A percentile compares a stretch with the other conserved stretches of the same genome.
These are phyloP conservation scores for Phytophthora constricta DNA, from an alignment of 352 stramenopile species.

Conservation along the genomic window DNA sequence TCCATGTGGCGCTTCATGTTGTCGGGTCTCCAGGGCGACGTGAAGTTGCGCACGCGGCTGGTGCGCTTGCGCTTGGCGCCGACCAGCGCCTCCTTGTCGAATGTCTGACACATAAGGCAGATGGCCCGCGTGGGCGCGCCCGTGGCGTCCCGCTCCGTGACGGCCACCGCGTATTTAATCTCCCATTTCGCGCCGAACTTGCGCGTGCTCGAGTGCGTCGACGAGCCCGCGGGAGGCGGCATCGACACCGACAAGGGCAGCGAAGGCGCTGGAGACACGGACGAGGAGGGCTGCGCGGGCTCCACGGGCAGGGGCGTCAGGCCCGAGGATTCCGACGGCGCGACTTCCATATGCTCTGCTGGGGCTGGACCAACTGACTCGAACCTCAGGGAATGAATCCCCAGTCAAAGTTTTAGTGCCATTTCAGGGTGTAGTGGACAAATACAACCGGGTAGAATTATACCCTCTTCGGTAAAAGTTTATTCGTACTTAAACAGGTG, in stretches of 20 bases:
- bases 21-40: conserved; percentile 38
- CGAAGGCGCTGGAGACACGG: not conserved
- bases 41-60: conserved; percentile 35
- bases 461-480: no score
- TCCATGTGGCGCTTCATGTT: conserved; percentile 48
- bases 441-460: no score
- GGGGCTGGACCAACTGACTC: not conserved
- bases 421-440: no score
- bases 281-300: not conserved
- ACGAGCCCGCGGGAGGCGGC: not conserved
- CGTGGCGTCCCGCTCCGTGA: conserved; percentile 28
- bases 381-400: no score
- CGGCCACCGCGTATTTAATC: conserved; percentile 35
- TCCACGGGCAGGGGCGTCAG: not conserved
- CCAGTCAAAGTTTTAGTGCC: no score
- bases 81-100: conserved; percentile 31
- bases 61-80: conserved; percentile 45
- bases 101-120: conserved; percentile 39
- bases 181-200: conserved; percentile 38
- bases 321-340: not conserved
- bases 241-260: not conserved
- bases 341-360: not conserved
- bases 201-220: conserved; percentile 1
- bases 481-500: no score
- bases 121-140: conserved; percentile 26